phyloP scores from a whole-genome alignment of 31 red algal genomes.

The Porphyra umbilicalis region DNA sequence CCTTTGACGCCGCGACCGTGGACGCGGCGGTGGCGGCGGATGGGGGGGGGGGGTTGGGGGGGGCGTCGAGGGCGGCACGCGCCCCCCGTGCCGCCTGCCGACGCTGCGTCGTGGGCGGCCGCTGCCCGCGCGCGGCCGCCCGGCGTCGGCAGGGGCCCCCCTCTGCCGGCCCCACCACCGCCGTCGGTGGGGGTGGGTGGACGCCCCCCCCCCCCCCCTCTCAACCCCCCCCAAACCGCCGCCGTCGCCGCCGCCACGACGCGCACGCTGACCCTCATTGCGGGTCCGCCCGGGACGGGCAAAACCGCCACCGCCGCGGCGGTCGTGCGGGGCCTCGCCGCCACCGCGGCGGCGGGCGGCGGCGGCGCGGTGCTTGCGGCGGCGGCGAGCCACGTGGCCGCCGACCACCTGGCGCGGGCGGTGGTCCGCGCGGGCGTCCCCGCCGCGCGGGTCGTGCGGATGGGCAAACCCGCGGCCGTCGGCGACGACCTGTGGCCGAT shows the following conservation, averaged over 20 bases:
- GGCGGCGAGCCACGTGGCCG: conserved; percentile 68
- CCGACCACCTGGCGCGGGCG: conserved; percentile 53
- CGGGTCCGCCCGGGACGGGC: conserved; percentile 86
- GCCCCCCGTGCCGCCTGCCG: neutral
- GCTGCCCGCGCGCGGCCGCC: neutral
- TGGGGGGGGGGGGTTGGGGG: neutral
- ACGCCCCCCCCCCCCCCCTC: neutral
- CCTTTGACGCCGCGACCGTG: neutral
- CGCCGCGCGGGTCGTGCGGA: conserved; percentile 20
- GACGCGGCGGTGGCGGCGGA: neutral
- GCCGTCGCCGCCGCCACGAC: conserved; percentile 13
- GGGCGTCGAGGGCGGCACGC: no score
- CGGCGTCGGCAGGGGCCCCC: neutral
- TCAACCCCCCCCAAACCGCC: conserved; percentile 24
- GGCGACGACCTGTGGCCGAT: conserved; percentile 25
- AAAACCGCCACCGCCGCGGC: conserved; percentile 49
- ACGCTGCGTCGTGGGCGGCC: neutral
- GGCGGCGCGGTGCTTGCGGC: conserved; percentile 55
- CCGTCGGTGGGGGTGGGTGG: neutral
- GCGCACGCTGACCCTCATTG: conserved; percentile 40
- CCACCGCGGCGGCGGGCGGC: conserved; percentile 10
- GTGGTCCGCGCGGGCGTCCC: neutral
- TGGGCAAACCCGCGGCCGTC: conserved; percentile 33
- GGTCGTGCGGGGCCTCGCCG: conserved; percentile 19
- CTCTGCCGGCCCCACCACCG: neutral